Base-by-base conservation (phyloP, 2,329 filamentous ascomycete species). In the Xylaria polymorpha region DNA sequence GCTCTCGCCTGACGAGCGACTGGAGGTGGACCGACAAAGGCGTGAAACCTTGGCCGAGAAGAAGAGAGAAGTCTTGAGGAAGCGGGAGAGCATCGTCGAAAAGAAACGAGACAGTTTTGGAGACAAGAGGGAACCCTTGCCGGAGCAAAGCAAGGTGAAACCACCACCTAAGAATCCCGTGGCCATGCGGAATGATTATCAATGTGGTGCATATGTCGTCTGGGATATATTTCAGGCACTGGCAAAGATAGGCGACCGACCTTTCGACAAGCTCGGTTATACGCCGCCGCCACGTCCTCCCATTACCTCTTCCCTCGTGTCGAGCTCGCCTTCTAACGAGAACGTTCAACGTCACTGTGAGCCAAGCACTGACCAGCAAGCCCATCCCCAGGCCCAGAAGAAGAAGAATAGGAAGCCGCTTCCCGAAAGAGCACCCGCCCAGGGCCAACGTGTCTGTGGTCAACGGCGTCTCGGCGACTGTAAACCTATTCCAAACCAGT, bases 1-100 rank as follows among this genome's bases (percentile, higher is more conserved):
- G 88, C 79, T 87, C 66, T 84, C 85, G 0, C 83, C 84, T 0
- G 83, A 82, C 0, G 78, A 82, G 1, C 76, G 81, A 6, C 67
- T 75, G 0, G 79, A 81, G 15, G 78, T 80, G 29, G 83, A 85
- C 57, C 83, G 81, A 65, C 79, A 81, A 56, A 85, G 73, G 53
- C 80, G 73, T 41, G 80, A 80, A 61, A 72, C 74, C 44, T 69
- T 79, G 53, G 76, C 79, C 7, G 77, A 74, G 43, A 74, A 74
- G 53, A 77, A 74, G 57, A 74, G 39, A 37, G 74, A 76, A 46
- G 74, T 32, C 15, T 8, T 74, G 37, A 76, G 71, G 66, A 77
- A 76, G 60, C 74, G 75, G 4, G 74, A 76, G 61, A 73, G 66
- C 20, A 48, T 73, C 18, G 64, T 64, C 8, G 73, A 74, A 53